Conservation (phyloP, 805 yeast species). For the Candida loeiensis region DNA sequence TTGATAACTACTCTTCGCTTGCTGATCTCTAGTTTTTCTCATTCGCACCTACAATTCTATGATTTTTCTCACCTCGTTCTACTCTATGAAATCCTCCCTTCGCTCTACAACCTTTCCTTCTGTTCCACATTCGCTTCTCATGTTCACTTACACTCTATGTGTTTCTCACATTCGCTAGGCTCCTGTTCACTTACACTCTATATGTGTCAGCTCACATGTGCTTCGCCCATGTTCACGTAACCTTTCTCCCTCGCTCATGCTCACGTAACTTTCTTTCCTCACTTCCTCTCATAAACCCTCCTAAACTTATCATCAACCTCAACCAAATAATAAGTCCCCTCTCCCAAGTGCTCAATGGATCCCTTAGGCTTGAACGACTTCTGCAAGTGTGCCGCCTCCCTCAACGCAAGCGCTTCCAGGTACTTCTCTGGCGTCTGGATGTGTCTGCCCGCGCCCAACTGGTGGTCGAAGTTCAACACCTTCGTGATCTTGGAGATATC, state of each 20-base stretch:
- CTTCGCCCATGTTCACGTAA: no score
- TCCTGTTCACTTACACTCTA: no score
- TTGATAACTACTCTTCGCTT: no score
- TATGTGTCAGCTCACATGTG: no score
- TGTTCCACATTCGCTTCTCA: no score
- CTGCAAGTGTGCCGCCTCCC: constrained; percentile 87
- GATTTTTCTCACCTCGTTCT: no score
- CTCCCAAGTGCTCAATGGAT: constrained; percentile 60
- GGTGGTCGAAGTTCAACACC: constrained; percentile 62
- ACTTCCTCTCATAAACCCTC: constrained; percentile 52
- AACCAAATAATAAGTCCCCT: constrained; percentile 81
- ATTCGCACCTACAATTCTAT: no score
- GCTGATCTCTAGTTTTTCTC: no score
- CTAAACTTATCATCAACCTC: constrained; percentile 84
- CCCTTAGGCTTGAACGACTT: constrained; percentile 80
- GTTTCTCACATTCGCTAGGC: no score
- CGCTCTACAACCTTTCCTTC: no score
- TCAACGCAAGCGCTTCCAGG: constrained; percentile 72
- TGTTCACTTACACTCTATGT: no score
- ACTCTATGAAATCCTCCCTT: no score
- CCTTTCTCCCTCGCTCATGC: neutral
- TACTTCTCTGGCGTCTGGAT: constrained; percentile 73
- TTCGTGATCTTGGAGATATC: constrained; percentile 68
- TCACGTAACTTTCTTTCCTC: neutral
- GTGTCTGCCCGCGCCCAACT: constrained; percentile 60